Evolutionary conservation across 345 rosid genomes (phyloP).

Genomic region (Citrus trifoliata): DNA sequence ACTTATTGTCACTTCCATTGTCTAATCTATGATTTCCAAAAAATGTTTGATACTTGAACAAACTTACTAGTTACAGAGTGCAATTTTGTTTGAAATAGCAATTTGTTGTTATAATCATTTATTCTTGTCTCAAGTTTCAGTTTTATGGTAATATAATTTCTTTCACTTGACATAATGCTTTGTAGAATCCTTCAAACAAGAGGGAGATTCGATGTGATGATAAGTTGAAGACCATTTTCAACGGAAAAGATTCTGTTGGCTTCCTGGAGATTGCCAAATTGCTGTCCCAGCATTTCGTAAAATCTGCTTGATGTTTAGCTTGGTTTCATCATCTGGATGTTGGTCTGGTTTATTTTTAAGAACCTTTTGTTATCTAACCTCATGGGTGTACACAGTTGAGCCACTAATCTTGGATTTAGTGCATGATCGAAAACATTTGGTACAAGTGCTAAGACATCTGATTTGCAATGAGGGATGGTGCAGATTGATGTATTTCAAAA

Average conservation of each 20-base stretch:
- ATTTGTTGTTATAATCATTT: neutral
- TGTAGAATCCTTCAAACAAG: conserved; percentile 39
- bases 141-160: neutral
- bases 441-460: neutral
- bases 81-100: neutral
- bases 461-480: neutral
- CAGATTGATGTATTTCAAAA: neutral
- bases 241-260: conserved; percentile 30
- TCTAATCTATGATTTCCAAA: neutral
- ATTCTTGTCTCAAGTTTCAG: neutral
- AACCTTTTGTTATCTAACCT: neutral
- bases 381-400: neutral
- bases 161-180: neutral
- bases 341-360: neutral
- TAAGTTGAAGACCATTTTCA: conserved; percentile 28
- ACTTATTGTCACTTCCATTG: neutral
- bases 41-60: neutral
- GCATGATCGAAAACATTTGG: neutral
- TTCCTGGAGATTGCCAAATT: conserved; percentile 29
- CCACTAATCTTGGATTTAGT: neutral
- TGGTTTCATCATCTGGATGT: neutral
- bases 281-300: conserved; percentile 29
- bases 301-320: conserved; percentile 9
- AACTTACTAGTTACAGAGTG: neutral
- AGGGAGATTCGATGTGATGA: conserved; percentile 30